Evolutionary conservation across 1,139 yeast species (phyloP), one percentile per base, ranked within the genome.

Genomic region (Ashbya aceris): DNA sequence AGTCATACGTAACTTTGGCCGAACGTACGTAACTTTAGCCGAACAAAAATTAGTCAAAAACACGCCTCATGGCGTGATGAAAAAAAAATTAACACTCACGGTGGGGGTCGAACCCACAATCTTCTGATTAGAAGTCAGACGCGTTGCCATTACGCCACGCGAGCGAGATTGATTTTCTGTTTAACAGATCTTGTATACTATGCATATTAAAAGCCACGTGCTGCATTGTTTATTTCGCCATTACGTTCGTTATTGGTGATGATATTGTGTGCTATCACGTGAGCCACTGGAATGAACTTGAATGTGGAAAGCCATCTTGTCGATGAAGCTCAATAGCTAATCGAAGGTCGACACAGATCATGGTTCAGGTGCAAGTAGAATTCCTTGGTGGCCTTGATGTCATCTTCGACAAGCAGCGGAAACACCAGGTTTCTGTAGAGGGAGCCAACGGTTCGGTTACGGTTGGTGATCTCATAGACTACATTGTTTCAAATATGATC

Each of bases 361-460:
- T 56, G 60, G 61, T 58, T 33, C 48, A 49, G 8, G 50, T 70
- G 4, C 70, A 64, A 46, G 70, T 71, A 1, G 76, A 71, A 49
- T 72, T 72, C 50, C 53, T 72, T 47, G 93, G 93, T 14, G 93
- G 93, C 0, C 66, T 83, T 34, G 91, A 83, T 56, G 76, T 74
- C 42, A 73, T 81, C 12, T 80, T 84, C 43, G 67, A 66, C 40
- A 70, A 74, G 40, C 68, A 71, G 35, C 65, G 78, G 17, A 71
- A 70, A 40, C 74, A 74, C 49, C 67, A 68, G 49, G 44, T 48
- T 9, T 33, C 36, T n/a, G 44, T 59, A 1, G 45, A 41, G 7
- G 58, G 77, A 27, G 64, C 67, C 40, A 71, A 69, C 52, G 73
- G 73, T 5, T 70, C 67, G 26, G 71, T 72, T 5, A 74, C 78